phyloP scores from a whole-genome alignment of 169 alveolate genomes.

The Plasmodium ovale region DNA sequence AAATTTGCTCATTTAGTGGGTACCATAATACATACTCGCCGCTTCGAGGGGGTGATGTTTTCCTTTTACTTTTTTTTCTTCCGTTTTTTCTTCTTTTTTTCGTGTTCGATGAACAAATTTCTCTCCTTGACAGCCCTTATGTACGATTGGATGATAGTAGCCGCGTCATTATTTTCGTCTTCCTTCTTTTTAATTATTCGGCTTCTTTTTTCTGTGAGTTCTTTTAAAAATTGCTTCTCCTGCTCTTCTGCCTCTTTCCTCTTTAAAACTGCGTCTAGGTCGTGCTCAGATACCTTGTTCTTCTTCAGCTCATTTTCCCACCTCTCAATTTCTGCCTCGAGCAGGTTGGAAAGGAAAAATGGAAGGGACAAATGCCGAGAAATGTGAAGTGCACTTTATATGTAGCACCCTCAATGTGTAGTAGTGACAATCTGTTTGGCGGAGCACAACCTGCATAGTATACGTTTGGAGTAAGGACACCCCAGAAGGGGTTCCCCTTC shows the following conservation, averaged over 20 bases:
- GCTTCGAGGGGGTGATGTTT: neutral
- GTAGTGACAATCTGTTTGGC: neutral
- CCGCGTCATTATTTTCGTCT: conserved; percentile 47
- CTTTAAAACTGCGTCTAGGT: conserved; percentile 21
- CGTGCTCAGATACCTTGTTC: conserved; percentile 20
- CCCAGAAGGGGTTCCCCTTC: too few relatives aligned
- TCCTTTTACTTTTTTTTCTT: conserved; percentile 6
- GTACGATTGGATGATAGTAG: conserved; percentile 55
- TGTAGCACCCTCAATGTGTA: neutral
- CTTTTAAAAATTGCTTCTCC: conserved; percentile 30
- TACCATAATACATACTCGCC: neutral
- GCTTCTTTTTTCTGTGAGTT: conserved; percentile 37
- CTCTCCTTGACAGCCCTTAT: conserved; percentile 69
- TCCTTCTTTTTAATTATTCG: conserved; percentile 27
- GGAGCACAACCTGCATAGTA: neutral
- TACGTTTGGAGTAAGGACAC: too few relatives aligned
- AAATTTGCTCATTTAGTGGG: neutral
- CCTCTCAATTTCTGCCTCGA: conserved; percentile 13
- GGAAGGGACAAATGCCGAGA: neutral
- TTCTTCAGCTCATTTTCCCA: conserved; percentile 14
- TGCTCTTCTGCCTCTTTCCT: conserved; percentile 36
- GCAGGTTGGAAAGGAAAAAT: neutral
- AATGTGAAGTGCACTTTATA: neutral
- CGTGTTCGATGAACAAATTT: conserved; percentile 26
- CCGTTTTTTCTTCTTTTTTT: conserved; percentile 46